Evolutionary conservation across 768 basidiomycete genomes (phyloP), one percentile per base, ranked within the genome.

Genomic region (Terana coerulea): DNA sequence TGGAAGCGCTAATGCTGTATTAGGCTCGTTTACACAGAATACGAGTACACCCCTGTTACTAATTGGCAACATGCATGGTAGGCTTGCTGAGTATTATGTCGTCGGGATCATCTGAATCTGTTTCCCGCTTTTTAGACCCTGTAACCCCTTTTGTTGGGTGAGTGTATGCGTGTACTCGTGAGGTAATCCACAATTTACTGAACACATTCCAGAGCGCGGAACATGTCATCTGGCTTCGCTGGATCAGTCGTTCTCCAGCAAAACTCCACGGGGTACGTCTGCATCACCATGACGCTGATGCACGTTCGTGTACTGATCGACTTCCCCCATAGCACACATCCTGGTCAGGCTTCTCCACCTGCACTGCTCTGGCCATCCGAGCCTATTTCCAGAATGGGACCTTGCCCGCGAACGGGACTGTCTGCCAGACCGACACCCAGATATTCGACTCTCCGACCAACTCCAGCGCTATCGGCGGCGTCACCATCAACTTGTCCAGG

Each of bases 331-430:
- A 49, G 48, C 48, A 49, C 26, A 19, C 35, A n/a, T 25, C 37
- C 61, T 63, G 9, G 10, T 37, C 48, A 10, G 37, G 34, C 22
- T 40, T 37, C 34, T 75, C 73, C 4, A 42, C 59, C 5, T 75
- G 74, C 57, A 69, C 72, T 3, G 54, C 58, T 3, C 52, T 49
- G 29, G 53, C 70, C 51, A 61, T 79, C 31, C 65, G 68, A 8
- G 61, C 62, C 1, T 78, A 77, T 56, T 74, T 78, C 49, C 48
- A 62, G 1, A 51, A 70, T 7, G 76, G 77, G 1, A 68, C 63
- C 1, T 56, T 78, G 2, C 77, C 77, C 2, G 49, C 59, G 10
- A 60, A 62, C 5, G 74, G 65, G 3, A 75, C 73, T 5, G 59
- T 75, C 3, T 79, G 77, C 53, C 48, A 69, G 2, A 25, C 52